Evolutionary conservation across 768 basidiomycete species (phyloP), one percentile per base, ranked within the genome.

Genomic region (Calocera viscosa): DNA sequence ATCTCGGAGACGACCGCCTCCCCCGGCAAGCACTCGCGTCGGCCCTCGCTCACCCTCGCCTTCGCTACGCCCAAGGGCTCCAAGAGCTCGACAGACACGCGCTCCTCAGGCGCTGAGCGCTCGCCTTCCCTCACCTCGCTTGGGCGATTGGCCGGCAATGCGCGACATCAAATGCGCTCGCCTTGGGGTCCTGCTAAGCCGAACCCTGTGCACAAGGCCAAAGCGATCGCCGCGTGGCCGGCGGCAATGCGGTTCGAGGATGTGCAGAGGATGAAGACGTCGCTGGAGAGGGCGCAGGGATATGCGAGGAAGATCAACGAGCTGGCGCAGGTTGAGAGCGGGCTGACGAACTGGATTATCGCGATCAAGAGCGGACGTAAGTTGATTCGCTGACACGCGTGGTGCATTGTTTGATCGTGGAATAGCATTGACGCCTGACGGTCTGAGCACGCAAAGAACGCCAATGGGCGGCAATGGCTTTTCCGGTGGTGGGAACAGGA

Each of bases 221-320:
- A 60, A 30, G 53, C 47, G 12, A 65, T 60, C n/a, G 68, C 49
- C 7, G 65, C 35, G 5, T 68, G 65, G 67, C 72, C 68, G 30
- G 66, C 68, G 30, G 87, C 89, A 14, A 83, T 94, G 85, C 80
- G 81, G 69, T 89, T 82, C 71, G 78, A 81, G 49, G 90, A 94
- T 72, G 80, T 94, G 2, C 71, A 80, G 33, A 72, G 76, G 16
- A 80, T 81, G 74, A 82, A 78, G 69, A 85, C 80, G 32, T 71
- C 87, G 1, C 68, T 83, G 2, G 91, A 93, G 71, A 82, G 91
- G 63, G 89, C 87, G 68, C 73, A 77, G 26, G 83, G 85, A 39
- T 94, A 94, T 71, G 87, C 88, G 28, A 77, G 80, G 70, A 94
- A 92, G 78, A 90, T 94, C 69, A 90, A 91, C 72, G 90, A 93